phyloP scores from a whole-genome alignment of 2,329 filamentous ascomycete genomes.

The Fusarium sambucinum region DNA sequence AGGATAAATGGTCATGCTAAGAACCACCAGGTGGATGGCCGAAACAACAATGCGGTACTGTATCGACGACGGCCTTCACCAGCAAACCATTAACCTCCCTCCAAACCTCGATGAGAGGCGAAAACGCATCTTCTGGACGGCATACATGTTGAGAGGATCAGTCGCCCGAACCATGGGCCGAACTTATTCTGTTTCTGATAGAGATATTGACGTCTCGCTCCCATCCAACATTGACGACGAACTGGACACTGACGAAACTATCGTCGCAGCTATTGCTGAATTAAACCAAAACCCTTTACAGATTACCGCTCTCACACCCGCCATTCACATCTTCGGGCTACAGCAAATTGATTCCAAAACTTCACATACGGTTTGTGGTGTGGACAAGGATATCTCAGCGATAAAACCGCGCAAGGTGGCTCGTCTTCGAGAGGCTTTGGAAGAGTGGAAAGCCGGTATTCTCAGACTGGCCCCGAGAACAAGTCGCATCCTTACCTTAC shows the following conservation, averaged over 20 bases:
- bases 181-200: constrained; percentile 8
- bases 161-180: constrained; percentile 8
- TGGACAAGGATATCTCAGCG: neutral
- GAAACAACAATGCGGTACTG: constrained; percentile 6
- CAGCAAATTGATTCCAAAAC: constrained; percentile 10
- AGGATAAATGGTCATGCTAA: neutral
- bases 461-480: neutral
- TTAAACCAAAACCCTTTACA: neutral
- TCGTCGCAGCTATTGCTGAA: neutral
- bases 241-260: neutral
- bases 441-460: neutral
- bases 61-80: constrained; percentile 4
- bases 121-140: constrained; percentile 7
- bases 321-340: constrained; percentile 8
- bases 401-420: neutral
- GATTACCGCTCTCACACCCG: neutral
- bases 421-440: neutral
- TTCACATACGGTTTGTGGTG: neutral
- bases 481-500: constrained; percentile 8
- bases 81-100: neutral
- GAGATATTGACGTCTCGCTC: neutral
- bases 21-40: neutral
- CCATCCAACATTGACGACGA: constrained; percentile 4
- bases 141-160: constrained; percentile 11
- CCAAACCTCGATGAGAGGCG: neutral